Base-by-base conservation (phyloP, 805 yeast genomes). In the Maudiozyma barnettii region DNA sequence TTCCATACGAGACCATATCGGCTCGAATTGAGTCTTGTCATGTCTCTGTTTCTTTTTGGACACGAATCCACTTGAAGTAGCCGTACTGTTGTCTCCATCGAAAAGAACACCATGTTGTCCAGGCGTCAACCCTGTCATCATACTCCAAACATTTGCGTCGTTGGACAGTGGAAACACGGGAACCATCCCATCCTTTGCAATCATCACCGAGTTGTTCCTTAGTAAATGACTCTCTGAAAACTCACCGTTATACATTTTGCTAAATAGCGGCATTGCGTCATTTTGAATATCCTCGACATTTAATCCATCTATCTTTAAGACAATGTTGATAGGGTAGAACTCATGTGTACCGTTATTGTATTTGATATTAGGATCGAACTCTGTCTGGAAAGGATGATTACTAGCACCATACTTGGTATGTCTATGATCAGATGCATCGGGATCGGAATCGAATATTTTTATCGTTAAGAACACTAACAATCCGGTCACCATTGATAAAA, bases 221-320 rank as follows among this genome's bases (percentile, higher is more conserved):
- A 39, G 7, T 18, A 40, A n/a, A 10, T 23, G 3, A 26, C 33
- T 29, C 14, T n/a, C 19, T 10, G 20, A 12, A 14, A 18, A 9
- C 5, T 29, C 21, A 16, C 43, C 43, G 1, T 10, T 19, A 23
- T 36, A 43, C 12, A 43, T 18, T 20, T 26, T 36, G 36, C 13
- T 43, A 60, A 90, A 59, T 35, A 78, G 70, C 0, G 98, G 98
- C 0, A 96, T 90, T 29, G 73, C 58, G 18, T 70, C 66, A 5
- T 74, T 55, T 2, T 82, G 8, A 9, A 22, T 39, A 14, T 5
- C 6, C 58, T 86, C 91, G 2, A 97, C 97, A 59, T 90, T 95
- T 63, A 90, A 84, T 9, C 96, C 96, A 62, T 87, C 96, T 26
- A 91, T 64, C 0, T 96, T 87, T 1, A 90, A 71, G 41, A 89